phyloP scores from a whole-genome alignment of 768 basidiomycete genomes.

The Lactarius pseudohatsudake region DNA sequence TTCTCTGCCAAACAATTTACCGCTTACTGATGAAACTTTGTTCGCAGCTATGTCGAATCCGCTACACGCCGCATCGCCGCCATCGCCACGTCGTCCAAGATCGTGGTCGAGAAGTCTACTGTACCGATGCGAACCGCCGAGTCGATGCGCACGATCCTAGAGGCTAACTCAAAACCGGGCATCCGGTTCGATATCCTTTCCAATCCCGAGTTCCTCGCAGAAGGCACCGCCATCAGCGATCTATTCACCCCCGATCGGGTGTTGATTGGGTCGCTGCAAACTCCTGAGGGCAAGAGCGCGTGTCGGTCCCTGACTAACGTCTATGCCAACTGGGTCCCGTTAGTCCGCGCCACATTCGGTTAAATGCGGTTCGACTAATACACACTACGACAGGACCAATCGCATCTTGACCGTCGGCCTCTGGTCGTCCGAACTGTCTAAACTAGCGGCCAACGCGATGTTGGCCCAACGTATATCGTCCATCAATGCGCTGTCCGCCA shows the following conservation, averaged over 20 bases:
- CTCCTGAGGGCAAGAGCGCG: slow-evolving; percentile 79
- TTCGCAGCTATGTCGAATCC: slow-evolving; percentile 85
- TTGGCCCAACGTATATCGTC: slow-evolving; percentile 99
- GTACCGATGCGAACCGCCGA: slow-evolving; percentile 98
- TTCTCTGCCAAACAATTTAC: slow-evolving; percentile 2
- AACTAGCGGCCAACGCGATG: slow-evolving; percentile 99
- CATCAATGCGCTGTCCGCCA: slow-evolving; percentile 95
- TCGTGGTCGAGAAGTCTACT: slow-evolving; percentile 99
- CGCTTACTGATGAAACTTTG: slow-evolving; percentile 16
- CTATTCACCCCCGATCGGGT: slow-evolving; percentile 91
- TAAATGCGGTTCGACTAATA: not conserved
- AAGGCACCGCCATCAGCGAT: slow-evolving; percentile 94
- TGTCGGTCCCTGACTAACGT: slow-evolving; percentile 74
- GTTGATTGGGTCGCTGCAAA: slow-evolving; percentile 93
- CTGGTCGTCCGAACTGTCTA: slow-evolving; percentile 98
- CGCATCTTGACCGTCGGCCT: slow-evolving; percentile 91
- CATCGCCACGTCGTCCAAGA: slow-evolving; percentile 88
- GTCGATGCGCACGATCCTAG: slow-evolving; percentile 98
- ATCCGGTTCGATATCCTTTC: slow-evolving; percentile 97
- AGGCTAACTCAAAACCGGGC: slow-evolving; percentile 93
- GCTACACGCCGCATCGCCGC: slow-evolving; percentile 96
- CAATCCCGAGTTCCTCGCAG: slow-evolving; percentile 98
- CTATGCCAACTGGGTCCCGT: slow-evolving; percentile 97
- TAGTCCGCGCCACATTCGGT: slow-evolving; percentile 37
- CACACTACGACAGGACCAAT: slow-evolving; percentile 49